Evolutionary conservation across 345 rosid genomes (phyloP).

Genomic region (Fremontodendron californicum): DNA sequence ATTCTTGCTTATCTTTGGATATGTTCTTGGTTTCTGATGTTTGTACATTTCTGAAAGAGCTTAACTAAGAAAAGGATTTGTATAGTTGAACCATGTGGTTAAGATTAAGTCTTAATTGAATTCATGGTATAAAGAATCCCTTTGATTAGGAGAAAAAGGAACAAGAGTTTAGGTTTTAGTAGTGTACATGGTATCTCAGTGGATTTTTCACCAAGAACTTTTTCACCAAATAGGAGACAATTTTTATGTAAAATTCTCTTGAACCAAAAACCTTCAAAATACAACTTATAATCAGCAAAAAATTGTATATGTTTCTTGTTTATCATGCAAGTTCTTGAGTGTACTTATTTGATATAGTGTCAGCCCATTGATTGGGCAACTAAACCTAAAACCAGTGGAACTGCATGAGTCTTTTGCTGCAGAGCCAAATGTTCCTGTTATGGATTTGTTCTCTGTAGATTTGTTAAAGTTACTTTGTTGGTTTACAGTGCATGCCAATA

Average conservation of each 20-base stretch:
- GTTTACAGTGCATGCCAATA: neutral
- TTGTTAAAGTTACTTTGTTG: neutral
- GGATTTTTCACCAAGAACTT: neutral
- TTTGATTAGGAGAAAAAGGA: neutral
- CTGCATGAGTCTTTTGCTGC: neutral
- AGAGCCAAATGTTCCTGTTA: neutral
- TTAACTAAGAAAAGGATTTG: neutral
- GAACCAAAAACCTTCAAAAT: neutral
- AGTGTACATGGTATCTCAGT: neutral
- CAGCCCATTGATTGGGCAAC: no score
- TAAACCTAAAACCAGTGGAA: neutral
- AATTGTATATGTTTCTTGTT: neutral
- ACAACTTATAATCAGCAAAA: neutral
- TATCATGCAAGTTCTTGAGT: neutral
- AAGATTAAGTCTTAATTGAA: neutral
- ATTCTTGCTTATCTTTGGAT: neutral
- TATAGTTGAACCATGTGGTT: neutral
- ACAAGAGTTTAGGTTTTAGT: neutral
- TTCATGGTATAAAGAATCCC: neutral
- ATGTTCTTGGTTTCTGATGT: neutral
- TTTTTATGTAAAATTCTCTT: neutral
- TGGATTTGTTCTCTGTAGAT: neutral
- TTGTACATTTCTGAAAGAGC: neutral
- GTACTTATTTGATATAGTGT: neutral
- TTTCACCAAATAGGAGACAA: neutral